A percentile compares a stretch with the other conserved stretches of the same genome.
Conservation (phyloP, 345 rosid species). For the Hibiscus tridactylites region DNA sequence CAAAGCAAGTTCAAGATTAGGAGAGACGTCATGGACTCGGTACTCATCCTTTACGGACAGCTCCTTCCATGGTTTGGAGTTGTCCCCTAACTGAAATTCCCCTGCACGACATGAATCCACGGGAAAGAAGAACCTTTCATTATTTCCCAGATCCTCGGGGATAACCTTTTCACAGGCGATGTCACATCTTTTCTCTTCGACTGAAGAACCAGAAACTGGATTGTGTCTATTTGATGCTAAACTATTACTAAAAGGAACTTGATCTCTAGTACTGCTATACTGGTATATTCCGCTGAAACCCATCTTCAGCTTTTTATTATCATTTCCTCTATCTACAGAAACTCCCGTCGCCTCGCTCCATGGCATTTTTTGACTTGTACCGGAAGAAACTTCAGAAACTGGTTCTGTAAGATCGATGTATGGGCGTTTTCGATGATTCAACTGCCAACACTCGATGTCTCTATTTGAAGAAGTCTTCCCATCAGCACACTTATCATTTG, state of each 20-base stretch:
- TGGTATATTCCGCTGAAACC: conserved; percentile 27
- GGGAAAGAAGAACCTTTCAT: conserved; percentile 68
- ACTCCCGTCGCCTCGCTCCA: conserved; percentile 27
- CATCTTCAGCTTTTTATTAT: conserved; percentile 47
- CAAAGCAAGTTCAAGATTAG: conserved; percentile 86
- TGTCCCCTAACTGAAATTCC: conserved; percentile 12
- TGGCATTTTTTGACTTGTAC: conserved; percentile 19
- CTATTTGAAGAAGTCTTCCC: conserved; percentile 20
- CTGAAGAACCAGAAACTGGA: conserved; percentile 24
- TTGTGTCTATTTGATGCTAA: conserved; percentile 30
- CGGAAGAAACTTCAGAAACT: conserved; percentile 18
- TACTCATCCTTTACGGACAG: conserved; percentile 18
- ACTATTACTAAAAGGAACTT: conserved; percentile 25
- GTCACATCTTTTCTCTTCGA: conserved; percentile 20
- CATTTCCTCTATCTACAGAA: conserved; percentile 27
- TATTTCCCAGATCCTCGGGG: conserved; percentile 29
- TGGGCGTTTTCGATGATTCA: conserved; percentile 29
- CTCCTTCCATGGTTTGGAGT: conserved; percentile 31
- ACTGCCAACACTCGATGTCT: conserved; percentile 26
- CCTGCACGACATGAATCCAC: conserved; percentile 36
- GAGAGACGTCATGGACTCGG: conserved; percentile 34
- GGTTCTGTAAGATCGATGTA: conserved; percentile 35
- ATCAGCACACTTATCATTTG: conserved; percentile 12
- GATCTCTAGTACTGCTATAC: conserved; percentile 23
- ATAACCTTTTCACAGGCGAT: conserved; percentile 27